Evolutionary conservation across 2,329 filamentous ascomycete genomes (phyloP).

Genomic region (Pseudocercospora fuligena): DNA sequence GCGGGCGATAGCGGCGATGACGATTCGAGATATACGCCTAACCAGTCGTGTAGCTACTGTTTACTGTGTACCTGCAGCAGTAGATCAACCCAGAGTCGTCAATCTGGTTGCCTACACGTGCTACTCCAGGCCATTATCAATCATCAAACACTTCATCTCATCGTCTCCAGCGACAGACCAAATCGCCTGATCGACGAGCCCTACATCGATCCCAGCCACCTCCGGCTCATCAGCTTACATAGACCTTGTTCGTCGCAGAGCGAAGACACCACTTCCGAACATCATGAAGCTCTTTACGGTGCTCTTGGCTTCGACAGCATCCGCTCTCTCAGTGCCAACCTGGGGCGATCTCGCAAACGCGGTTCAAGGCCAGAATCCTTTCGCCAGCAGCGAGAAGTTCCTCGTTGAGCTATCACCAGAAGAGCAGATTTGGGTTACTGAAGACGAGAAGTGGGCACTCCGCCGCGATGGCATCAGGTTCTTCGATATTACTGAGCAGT

Average conservation of each 20-base stretch:
- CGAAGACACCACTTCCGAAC: neutral
- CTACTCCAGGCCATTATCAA: neutral
- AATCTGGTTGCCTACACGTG: conserved; percentile 11
- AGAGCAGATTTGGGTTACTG: conserved; percentile 83
- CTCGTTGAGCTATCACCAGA: conserved; percentile 86
- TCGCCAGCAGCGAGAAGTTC: conserved; percentile 58
- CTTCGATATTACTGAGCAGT: conserved; percentile 85
- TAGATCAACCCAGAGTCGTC: neutral
- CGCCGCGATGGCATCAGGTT: conserved; percentile 81
- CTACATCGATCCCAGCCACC: neutral
- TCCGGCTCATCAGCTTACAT: conserved; percentile 1
- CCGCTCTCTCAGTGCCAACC: conserved; percentile 31
- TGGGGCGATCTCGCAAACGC: conserved; percentile 28
- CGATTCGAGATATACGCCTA: neutral
- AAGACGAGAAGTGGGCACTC: conserved; percentile 93
- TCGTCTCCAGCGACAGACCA: neutral
- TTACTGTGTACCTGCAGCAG: conserved; percentile 1
- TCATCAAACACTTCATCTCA: neutral
- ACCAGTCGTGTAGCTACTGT: neutral
- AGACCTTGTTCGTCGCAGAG: neutral
- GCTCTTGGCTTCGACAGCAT: conserved; percentile 30
- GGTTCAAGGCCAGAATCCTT: conserved; percentile 35
- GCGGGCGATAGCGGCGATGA: neutral
- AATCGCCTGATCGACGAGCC: neutral
- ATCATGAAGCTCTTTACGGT: conserved; percentile 33